phyloP scores from a whole-genome alignment of 2,329 filamentous ascomycete species.

The Colletotrichum tropicale region DNA sequence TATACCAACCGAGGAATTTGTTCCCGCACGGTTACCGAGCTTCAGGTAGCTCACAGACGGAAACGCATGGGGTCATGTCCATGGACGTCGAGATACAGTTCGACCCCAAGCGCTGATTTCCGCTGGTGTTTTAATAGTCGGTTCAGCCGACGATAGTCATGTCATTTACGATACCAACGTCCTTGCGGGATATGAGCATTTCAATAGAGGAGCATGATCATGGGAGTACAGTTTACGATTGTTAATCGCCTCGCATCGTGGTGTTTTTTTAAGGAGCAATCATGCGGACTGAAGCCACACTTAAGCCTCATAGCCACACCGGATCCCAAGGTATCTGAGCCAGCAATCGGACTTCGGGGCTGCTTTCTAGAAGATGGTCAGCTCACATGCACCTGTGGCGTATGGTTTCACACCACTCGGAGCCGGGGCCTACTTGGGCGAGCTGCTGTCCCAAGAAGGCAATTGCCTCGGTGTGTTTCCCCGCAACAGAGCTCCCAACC shows the following conservation, averaged over 20 bases:
- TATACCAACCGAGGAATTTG: slow-evolving; percentile 42
- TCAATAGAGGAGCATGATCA: slow-evolving; percentile 4
- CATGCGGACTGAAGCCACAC: background rate
- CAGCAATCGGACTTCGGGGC: background rate
- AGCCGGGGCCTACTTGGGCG: slow-evolving; percentile 11
- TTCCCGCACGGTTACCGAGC: slow-evolving; percentile 63
- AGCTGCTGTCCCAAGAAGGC: slow-evolving; percentile 34
- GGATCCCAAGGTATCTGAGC: background rate
- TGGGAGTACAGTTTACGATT: background rate
- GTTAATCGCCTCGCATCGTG: background rate
- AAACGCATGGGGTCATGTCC: background rate
- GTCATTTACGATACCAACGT: slow-evolving; percentile 20
- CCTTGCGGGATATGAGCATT: slow-evolving; percentile 4
- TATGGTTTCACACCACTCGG: background rate
- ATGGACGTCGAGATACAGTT: background rate
- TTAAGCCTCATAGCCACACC: background rate
- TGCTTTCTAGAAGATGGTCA: background rate
- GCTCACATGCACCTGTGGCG: slow-evolving; percentile 7
- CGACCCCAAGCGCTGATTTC: background rate
- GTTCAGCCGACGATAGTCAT: slow-evolving; percentile 5
- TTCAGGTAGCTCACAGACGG: slow-evolving; percentile 44
- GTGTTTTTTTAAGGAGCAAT: background rate
- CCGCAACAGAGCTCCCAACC: slow-evolving; percentile 27
- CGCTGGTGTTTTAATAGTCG: slow-evolving; percentile 15
- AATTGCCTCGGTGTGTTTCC: slow-evolving; percentile 37